Conservation (phyloP, 1,139 yeast genomes). For the Protomyces pachydermus region DNA sequence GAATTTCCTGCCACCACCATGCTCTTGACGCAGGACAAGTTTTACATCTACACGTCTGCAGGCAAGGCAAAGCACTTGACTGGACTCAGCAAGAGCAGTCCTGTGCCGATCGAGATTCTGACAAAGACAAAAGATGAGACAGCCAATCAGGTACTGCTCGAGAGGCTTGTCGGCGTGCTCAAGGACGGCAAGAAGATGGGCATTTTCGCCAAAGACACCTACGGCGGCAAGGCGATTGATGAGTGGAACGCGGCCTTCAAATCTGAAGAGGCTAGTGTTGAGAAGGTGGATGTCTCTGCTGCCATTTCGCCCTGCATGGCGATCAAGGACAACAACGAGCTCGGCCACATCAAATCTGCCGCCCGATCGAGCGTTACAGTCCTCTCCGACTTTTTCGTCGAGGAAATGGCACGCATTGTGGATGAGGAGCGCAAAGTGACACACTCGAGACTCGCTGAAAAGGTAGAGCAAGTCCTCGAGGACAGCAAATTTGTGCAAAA, state of each 20-base stretch:
- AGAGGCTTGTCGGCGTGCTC: slow-evolving; percentile 50
- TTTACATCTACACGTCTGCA: slow-evolving; percentile 69
- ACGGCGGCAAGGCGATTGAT: slow-evolving; percentile 73
- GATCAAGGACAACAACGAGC: slow-evolving; percentile 74
- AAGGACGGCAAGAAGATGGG: slow-evolving; percentile 49
- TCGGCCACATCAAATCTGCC: slow-evolving; percentile 55
- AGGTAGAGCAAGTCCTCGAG: slow-evolving; percentile 75
- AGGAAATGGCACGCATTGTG: slow-evolving; percentile 79
- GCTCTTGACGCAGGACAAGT: slow-evolving; percentile 56
- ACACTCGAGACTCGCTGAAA: slow-evolving; percentile 68
- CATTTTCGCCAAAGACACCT: slow-evolving; percentile 62
- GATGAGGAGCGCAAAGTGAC: slow-evolving; percentile 80
- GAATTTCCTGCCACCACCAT: slow-evolving; percentile 89
- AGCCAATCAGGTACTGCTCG: slow-evolving; percentile 64
- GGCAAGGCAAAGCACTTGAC: slow-evolving; percentile 40
- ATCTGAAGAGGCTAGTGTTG: slow-evolving; percentile 43
- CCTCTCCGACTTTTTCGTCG: slow-evolving; percentile 71
- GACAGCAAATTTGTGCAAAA: slow-evolving; percentile 59
- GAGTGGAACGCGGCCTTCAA: slow-evolving; percentile 52
- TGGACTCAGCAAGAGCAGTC: slow-evolving; percentile 17
- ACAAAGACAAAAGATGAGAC: slow-evolving; percentile 76
- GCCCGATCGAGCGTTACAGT: slow-evolving; percentile 72
- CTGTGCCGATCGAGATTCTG: slow-evolving; percentile 58
- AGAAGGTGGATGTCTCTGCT: slow-evolving; percentile 53
- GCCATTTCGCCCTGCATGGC: slow-evolving; percentile 61